Evolutionary conservation across 2,329 filamentous ascomycete species (phyloP).

Genomic region (Fusarium falciforme): DNA sequence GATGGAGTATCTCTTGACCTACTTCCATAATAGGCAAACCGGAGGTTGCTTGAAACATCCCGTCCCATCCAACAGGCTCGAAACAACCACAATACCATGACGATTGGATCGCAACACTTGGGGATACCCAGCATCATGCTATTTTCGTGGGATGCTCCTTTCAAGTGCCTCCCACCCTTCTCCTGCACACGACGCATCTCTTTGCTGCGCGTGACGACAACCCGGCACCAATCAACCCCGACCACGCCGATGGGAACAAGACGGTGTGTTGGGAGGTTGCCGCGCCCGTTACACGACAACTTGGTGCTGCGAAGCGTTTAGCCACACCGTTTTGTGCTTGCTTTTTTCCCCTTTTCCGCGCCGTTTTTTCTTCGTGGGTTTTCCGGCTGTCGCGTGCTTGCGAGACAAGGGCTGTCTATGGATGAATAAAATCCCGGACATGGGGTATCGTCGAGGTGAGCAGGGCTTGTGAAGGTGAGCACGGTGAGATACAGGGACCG

Average conservation of each 20-base stretch:
- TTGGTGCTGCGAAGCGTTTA: not conserved
- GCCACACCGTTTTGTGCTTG: not conserved
- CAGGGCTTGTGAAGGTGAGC: not conserved
- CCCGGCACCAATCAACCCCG: conserved; percentile 30
- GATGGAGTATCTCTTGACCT: conserved; percentile 4
- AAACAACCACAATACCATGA: conserved; percentile 7
- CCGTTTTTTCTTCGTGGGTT: not conserved
- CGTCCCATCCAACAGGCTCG: conserved; percentile 9
- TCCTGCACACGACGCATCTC: not conserved
- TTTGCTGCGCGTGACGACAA: conserved; percentile 17
- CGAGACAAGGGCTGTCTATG: not conserved
- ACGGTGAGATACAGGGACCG: not conserved
- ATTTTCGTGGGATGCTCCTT: not conserved
- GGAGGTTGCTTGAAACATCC: conserved; percentile 6
- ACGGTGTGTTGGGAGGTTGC: not conserved
- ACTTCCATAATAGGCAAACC: conserved; percentile 31
- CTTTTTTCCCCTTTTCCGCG: not conserved
- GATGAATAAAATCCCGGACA: not conserved
- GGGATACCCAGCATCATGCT: not conserved
- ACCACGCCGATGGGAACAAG: conserved; percentile 7
- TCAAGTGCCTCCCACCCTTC: conserved; percentile 5
- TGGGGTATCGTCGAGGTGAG: not conserved
- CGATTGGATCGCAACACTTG: conserved; percentile 18
- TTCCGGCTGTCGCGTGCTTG: not conserved
- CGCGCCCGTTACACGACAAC: not conserved